Percentiles rank a stretch among this genome's conserved stretches.
These are phyloP conservation scores for Tolypocladium endophyticum DNA, from an alignment of 2,329 filamentous ascomycete species.

Conservation along the genomic window DNA sequence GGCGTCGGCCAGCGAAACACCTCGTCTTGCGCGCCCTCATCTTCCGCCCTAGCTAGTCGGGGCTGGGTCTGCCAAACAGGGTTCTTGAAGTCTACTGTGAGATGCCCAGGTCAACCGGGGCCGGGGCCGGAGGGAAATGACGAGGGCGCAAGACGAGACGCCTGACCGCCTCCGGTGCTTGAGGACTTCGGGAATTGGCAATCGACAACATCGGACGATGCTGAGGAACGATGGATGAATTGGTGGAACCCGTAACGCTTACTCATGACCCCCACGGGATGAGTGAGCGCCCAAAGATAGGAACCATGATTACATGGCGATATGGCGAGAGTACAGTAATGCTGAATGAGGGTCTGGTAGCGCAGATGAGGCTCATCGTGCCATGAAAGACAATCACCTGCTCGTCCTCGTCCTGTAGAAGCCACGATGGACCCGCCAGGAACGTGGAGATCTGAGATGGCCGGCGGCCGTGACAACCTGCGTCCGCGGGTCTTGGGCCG, in stretches of 20 bases:
- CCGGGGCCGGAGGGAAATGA: background rate
- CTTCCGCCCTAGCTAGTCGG: background rate
- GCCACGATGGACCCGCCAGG: background rate
- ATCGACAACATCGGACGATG: background rate
- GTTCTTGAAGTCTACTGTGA: background rate
- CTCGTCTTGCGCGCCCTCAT: background rate
- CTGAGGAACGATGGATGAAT: background rate
- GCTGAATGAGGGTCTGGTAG: background rate
- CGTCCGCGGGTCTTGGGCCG: background rate
- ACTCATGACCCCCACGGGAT: background rate
- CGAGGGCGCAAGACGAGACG: background rate
- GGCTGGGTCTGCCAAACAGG: background rate
- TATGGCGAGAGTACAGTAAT: background rate
- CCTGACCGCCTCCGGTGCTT: background rate
- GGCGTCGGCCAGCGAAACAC: background rate
- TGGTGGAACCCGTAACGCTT: background rate
- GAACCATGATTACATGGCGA: background rate
- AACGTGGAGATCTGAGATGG: constrained; percentile 1
- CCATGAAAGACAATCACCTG: background rate
- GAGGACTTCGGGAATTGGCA: background rate
- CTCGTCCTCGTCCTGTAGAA: background rate
- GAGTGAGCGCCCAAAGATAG: background rate
- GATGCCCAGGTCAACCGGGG: background rate
- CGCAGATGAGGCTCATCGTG: background rate
- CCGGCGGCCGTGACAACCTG: background rate